Evolutionary conservation across 2,329 filamentous ascomycete genomes (phyloP).

Genomic region (Aspergillus sp.): DNA sequence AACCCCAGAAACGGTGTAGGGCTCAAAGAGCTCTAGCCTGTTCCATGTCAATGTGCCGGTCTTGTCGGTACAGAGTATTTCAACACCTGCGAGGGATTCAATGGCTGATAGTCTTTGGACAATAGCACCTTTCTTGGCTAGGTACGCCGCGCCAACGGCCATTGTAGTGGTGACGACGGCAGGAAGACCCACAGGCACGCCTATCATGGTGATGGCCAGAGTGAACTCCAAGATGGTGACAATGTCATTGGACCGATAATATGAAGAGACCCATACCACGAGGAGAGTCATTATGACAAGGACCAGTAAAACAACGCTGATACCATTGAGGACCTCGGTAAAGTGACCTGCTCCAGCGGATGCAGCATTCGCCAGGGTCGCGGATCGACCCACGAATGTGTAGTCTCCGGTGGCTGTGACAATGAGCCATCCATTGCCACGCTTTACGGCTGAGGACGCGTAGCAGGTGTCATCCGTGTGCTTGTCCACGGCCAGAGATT

Average conservation of each 20-base stretch:
- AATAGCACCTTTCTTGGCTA: constrained; percentile 89
- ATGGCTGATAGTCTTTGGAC: constrained; percentile 91
- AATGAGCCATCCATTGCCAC: constrained; percentile 80
- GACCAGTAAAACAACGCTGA: constrained; percentile 75
- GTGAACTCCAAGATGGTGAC: constrained; percentile 79
- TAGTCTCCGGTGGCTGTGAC: constrained; percentile 83
- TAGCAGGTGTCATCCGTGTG: constrained; percentile 77
- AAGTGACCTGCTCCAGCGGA: constrained; percentile 77
- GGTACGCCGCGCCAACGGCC: constrained; percentile 87
- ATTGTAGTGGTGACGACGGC: constrained; percentile 93
- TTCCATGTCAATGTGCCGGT: constrained; percentile 92
- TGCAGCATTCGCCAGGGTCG: constrained; percentile 78
- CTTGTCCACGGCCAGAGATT: constrained; percentile 89
- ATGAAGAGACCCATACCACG: constrained; percentile 80
- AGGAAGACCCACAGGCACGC: constrained; percentile 88
- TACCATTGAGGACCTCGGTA: constrained; percentile 84
- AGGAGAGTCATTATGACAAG: constrained; percentile 78
- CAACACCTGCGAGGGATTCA: constrained; percentile 86
- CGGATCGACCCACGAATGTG: constrained; percentile 85
- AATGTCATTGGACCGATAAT: constrained; percentile 82
- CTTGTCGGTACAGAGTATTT: constrained; percentile 94
- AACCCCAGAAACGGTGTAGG: constrained; percentile 77
- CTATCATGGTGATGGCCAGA: constrained; percentile 84
- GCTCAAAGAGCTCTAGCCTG: constrained; percentile 83
- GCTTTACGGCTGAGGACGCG: constrained; percentile 84